Evolutionary conservation across 2,329 filamentous ascomycete species (phyloP).

Genomic region (Phialocephala subalpina): DNA sequence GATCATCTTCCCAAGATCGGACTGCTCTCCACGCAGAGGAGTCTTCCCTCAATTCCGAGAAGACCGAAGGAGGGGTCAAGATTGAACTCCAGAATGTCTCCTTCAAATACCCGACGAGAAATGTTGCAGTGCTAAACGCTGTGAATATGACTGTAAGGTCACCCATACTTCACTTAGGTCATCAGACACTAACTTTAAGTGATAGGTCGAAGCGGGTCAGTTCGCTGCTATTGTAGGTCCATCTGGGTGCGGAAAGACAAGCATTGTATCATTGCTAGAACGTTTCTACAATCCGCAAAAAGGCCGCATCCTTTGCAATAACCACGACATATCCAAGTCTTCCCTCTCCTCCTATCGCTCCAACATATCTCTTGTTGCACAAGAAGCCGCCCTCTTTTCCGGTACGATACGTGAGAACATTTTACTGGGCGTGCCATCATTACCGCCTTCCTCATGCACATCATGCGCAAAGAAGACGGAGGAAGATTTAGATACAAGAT

Average conservation of each 20-base stretch:
- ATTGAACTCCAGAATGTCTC: conserved; percentile 55
- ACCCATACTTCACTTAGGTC: conserved; percentile 47
- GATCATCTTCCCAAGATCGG: conserved; percentile 19
- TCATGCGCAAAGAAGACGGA: too few species aligned
- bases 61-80: conserved; percentile 19
- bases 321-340: conserved; percentile 62
- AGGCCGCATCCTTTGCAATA: conserved; percentile 72
- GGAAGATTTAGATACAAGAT: too few species aligned
- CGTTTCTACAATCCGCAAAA: conserved; percentile 75
- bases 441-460: too few species aligned
- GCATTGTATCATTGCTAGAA: conserved; percentile 70
- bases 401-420: conserved; percentile 73
- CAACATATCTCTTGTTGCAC: conserved; percentile 74
- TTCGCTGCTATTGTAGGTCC: conserved; percentile 79
- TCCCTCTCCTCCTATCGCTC: conserved; percentile 69
- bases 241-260: conserved; percentile 79
- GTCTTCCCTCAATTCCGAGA: conserved; percentile 6
- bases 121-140: conserved; percentile 61
- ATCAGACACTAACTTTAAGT: background rate
- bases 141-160: conserved; percentile 51
- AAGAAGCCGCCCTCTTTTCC: conserved; percentile 77
- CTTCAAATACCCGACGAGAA: conserved; percentile 66
- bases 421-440: conserved; percentile 60
- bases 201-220: conserved; percentile 3
- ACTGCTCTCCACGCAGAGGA: conserved; percentile 40